Evolutionary conservation across 2,329 filamentous ascomycete genomes (phyloP).

Genomic region (Venturia pyrina): DNA sequence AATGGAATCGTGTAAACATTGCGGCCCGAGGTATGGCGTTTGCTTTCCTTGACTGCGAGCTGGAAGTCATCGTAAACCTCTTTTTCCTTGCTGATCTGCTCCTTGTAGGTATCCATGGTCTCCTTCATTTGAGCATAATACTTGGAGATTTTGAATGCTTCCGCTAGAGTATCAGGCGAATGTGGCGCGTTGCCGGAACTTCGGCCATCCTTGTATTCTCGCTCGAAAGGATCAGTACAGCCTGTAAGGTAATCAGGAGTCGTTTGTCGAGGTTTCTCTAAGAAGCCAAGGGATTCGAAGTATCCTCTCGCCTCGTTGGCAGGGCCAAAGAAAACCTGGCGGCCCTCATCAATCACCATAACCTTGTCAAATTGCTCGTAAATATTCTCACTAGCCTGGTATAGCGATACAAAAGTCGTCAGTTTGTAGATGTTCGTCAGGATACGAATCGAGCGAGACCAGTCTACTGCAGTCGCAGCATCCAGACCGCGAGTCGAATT

Average conservation of each 20-base stretch:
- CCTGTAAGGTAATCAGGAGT: constrained; percentile 74
- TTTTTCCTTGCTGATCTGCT: constrained; percentile 52
- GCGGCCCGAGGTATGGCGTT: constrained; percentile 60
- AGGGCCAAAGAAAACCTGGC: constrained; percentile 67
- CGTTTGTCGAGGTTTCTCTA: constrained; percentile 65
- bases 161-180: constrained; percentile 53
- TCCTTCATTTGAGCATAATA: constrained; percentile 46
- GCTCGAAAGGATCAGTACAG: constrained; percentile 75
- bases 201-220: constrained; percentile 61
- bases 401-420: constrained; percentile 76
- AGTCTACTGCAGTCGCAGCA: constrained; percentile 39
- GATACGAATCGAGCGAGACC: constrained; percentile 36
- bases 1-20: constrained; percentile 81
- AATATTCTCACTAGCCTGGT: constrained; percentile 77
- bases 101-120: constrained; percentile 62
- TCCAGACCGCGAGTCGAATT: constrained; percentile 40
- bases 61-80: constrained; percentile 67
- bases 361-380: constrained; percentile 75
- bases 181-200: constrained; percentile 58
- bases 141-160: constrained; percentile 59
- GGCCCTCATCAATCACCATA: constrained; percentile 66
- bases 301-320: constrained; percentile 57
- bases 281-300: constrained; percentile 68
- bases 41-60: constrained; percentile 64
- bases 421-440: constrained; percentile 78